phyloP scores from a whole-genome alignment of 164 flowering plant genomes.

The Vitis riparia region DNA sequence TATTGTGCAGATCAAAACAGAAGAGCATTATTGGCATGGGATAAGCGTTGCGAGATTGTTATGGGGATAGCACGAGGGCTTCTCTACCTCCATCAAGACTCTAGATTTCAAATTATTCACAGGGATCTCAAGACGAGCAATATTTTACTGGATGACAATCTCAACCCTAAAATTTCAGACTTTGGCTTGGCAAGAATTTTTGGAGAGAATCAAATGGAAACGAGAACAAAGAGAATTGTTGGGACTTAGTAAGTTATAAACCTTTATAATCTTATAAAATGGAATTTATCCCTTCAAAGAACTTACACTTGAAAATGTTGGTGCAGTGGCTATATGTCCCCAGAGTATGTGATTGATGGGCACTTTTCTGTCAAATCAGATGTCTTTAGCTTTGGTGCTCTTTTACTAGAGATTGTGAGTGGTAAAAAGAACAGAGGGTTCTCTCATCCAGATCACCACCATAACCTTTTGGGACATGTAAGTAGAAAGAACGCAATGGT shows the following conservation, averaged over 20 bases:
- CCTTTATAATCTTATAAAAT: too few relatives aligned
- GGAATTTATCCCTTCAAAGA: too few relatives aligned
- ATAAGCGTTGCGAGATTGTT: not conserved
- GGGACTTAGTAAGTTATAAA: not conserved
- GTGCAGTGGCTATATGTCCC: too few relatives aligned
- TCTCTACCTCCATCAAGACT: constrained; percentile 1
- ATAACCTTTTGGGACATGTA: too few relatives aligned
- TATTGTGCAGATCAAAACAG: not conserved
- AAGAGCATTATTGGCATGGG: not conserved
- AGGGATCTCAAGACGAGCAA: not conserved
- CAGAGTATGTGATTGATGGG: too few relatives aligned
- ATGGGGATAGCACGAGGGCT: constrained; percentile 2
- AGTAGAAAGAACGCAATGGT: too few relatives aligned
- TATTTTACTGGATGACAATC: not conserved
- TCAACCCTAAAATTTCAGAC: not conserved
- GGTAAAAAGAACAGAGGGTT: too few relatives aligned
- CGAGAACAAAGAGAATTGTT: not conserved
- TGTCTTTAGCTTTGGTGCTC: too few relatives aligned
- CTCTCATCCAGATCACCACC: too few relatives aligned
- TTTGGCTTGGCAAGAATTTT: not conserved
- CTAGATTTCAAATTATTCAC: not conserved
- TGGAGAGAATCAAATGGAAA: not conserved
- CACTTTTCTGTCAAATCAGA: too few relatives aligned
- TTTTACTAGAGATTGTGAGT: too few relatives aligned
- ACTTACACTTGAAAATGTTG: too few relatives aligned